phyloP scores from a whole-genome alignment of 805 yeast genomes.

The Candida dajiaensis region DNA sequence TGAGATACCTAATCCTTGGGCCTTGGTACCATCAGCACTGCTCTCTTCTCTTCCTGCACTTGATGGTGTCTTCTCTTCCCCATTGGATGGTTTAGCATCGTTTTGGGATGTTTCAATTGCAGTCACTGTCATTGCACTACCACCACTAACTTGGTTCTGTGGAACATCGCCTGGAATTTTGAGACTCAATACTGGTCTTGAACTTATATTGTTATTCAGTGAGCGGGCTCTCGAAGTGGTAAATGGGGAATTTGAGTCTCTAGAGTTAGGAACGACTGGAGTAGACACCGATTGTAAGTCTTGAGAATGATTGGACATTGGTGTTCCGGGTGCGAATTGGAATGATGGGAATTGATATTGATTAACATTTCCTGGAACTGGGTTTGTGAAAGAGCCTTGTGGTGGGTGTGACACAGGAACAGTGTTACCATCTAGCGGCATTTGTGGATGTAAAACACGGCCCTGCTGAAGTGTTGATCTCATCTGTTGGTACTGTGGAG shows the following conservation, averaged over 20 bases:
- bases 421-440: not conserved
- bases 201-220: slow-evolving; percentile 18
- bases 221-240: slow-evolving; percentile 17
- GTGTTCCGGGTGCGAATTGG: slow-evolving; percentile 11
- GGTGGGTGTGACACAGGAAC: slow-evolving; percentile 5
- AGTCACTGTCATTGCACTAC: slow-evolving; percentile 14
- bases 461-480: not conserved
- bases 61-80: slow-evolving; percentile 12
- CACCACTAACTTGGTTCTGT: slow-evolving; percentile 1
- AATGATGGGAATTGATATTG: slow-evolving; percentile 6
- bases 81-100: not conserved
- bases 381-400: not conserved
- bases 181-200: slow-evolving; percentile 23
- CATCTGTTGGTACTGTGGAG: slow-evolving; percentile 3
- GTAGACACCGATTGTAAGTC: slow-evolving; percentile 4
- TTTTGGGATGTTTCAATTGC: slow-evolving; percentile 11
- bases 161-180: slow-evolving; percentile 19
- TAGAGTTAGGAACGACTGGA: slow-evolving; percentile 5
- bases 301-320: slow-evolving; percentile 6
- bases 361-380: not conserved
- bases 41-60: slow-evolving; percentile 7
- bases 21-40: slow-evolving; percentile 8
- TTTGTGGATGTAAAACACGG: not conserved
- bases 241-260: slow-evolving; percentile 1
- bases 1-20: slow-evolving; percentile 13